Evolutionary conservation across 2,329 filamentous ascomycete species (phyloP).

Genomic region (Meredithiella fracta): DNA sequence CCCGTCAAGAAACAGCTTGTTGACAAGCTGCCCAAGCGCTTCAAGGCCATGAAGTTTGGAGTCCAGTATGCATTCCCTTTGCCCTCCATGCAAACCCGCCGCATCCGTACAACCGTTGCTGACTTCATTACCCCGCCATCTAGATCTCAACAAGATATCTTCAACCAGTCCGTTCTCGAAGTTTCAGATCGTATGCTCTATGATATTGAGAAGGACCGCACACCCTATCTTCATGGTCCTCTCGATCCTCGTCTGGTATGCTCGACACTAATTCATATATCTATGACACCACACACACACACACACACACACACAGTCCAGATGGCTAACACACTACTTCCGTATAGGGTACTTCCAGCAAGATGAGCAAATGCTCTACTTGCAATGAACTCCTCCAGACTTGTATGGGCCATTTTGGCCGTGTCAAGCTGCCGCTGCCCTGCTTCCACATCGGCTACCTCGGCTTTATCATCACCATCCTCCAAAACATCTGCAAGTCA

Average conservation of each 20-base stretch:
- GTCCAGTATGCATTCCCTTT: conserved; percentile 47
- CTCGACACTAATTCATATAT: neutral
- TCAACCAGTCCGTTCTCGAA: conserved; percentile 86
- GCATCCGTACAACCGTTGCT: neutral
- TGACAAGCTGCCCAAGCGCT: conserved; percentile 76
- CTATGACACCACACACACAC: neutral
- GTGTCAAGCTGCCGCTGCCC: conserved; percentile 77
- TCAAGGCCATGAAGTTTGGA: conserved; percentile 86
- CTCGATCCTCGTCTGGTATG: conserved; percentile 63
- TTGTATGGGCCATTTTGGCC: conserved; percentile 91
- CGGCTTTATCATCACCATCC: conserved; percentile 76
- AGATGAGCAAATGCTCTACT: conserved; percentile 62
- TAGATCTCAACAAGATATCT: conserved; percentile 82
- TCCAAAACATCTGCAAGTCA: conserved; percentile 94
- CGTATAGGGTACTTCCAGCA: conserved; percentile 61
- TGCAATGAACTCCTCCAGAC: conserved; percentile 66
- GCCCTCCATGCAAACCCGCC: neutral
- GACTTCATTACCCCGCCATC: neutral
- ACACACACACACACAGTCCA: too few species aligned
- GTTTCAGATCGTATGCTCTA: conserved; percentile 90
- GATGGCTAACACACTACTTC: neutral
- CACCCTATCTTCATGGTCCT: conserved; percentile 65
- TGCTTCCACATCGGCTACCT: conserved; percentile 95
- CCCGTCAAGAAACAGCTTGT: conserved; percentile 72
- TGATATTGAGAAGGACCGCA: conserved; percentile 66